Conservation (phyloP, 495 filamentous ascomycete species). For the Neurospora sp. region DNA sequence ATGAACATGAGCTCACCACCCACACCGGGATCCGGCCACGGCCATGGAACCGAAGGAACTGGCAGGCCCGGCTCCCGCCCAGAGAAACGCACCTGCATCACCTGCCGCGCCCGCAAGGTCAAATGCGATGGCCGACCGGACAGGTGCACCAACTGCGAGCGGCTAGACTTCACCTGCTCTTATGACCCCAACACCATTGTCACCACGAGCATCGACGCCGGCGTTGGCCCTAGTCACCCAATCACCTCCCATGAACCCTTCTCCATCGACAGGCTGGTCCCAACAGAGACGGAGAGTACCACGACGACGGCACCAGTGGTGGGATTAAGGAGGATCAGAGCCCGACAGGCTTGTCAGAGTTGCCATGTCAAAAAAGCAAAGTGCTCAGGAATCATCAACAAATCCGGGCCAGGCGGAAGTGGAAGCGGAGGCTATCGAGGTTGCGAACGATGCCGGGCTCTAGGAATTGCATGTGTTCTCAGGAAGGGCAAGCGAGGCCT, state of each 20-base stretch:
- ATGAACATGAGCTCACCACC: background rate
- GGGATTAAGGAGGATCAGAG: conserved; percentile 14
- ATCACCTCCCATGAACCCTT: background rate
- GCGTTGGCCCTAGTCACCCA: background rate
- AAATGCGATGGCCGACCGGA: conserved; percentile 37
- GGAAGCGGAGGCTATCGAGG: background rate
- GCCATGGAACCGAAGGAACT: background rate
- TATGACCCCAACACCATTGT: conserved; percentile 29
- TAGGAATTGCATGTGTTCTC: conserved; percentile 40
- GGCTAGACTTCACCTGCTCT: conserved; percentile 38
- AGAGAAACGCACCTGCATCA: conserved; percentile 27
- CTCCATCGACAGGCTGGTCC: background rate
- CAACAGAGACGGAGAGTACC: conserved; percentile 2
- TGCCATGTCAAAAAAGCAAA: conserved; percentile 40
- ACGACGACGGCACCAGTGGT: conserved; percentile 6
- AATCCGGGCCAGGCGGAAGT: background rate
- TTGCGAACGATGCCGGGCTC: conserved; percentile 36
- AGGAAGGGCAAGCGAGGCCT: conserved; percentile 34
- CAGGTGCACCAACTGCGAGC: conserved; percentile 39
- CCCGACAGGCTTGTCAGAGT: conserved; percentile 37
- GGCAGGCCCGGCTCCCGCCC: background rate
- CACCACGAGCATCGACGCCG: conserved; percentile 1
- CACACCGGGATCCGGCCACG: background rate
- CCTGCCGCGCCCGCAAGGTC: conserved; percentile 40
- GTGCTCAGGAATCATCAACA: conserved; percentile 37